phyloP scores from a whole-genome alignment of 768 basidiomycete genomes.

The Cystofilobasidium capitatum region DNA sequence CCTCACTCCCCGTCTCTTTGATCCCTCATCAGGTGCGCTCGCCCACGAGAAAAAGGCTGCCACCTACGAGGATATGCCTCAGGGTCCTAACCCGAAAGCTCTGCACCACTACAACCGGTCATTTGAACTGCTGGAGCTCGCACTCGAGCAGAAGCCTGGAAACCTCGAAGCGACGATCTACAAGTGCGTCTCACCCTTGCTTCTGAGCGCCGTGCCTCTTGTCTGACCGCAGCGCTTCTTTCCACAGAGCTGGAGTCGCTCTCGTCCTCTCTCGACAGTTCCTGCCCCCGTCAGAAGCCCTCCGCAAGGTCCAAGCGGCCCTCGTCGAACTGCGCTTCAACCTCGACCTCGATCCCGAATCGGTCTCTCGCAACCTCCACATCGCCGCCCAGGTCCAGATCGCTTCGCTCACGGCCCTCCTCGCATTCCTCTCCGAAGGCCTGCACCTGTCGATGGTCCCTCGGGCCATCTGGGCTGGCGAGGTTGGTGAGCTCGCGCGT shows the following conservation, averaged over 20 bases:
- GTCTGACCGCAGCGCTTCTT: background rate
- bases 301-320: conserved; percentile 30
- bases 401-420: conserved; percentile 33
- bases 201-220: background rate
- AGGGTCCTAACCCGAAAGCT: conserved; percentile 28
- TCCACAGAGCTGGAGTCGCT: conserved; percentile 31
- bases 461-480: conserved; percentile 35
- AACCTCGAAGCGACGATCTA: conserved; percentile 34
- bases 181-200: conserved; percentile 22
- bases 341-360: background rate
- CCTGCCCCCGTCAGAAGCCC: conserved; percentile 32
- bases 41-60: conserved; percentile 24
- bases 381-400: conserved; percentile 34
- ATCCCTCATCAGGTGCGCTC: conserved; percentile 11
- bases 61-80: conserved; percentile 4
- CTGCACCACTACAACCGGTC: conserved; percentile 37
- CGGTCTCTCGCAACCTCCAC: conserved; percentile 29
- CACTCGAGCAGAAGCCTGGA: conserved; percentile 30
- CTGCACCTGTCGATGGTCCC: conserved; percentile 31
- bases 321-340: conserved; percentile 23
- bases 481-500: conserved; percentile 33
- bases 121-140: conserved; percentile 33
- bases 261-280: conserved; percentile 35
- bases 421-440: conserved; percentile 31
- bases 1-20: background rate